Conservation (phyloP, 179 eudicot genomes). For the Beta lomatogona region DNA sequence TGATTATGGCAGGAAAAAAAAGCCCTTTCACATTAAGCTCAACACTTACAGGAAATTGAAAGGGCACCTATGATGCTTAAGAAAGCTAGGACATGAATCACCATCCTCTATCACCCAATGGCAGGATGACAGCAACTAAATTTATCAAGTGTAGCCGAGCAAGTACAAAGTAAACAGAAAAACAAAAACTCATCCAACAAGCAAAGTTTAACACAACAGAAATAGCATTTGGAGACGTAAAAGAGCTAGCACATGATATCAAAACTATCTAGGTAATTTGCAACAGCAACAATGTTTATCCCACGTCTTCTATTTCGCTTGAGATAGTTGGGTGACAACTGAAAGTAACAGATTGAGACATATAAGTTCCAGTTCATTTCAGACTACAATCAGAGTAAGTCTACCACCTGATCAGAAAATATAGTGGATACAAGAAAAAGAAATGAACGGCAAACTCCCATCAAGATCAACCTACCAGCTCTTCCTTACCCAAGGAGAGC, state of each 20-base stretch:
- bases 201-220: background rate
- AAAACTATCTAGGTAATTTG: background rate
- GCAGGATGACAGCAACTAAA: background rate
- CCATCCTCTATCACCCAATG: background rate
- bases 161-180: background rate
- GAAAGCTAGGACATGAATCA: background rate
- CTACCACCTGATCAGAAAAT: background rate
- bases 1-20: background rate
- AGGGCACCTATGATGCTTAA: background rate
- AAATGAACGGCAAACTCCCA: background rate
- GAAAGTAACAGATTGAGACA: background rate
- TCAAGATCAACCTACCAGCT: background rate
- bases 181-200: background rate
- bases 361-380: too few species aligned
- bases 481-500: background rate
- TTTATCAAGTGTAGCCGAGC: background rate
- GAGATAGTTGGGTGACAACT: background rate
- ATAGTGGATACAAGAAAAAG: background rate
- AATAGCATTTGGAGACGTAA: background rate
- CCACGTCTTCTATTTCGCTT: background rate
- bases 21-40: background rate
- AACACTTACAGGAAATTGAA: background rate
- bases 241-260: background rate
- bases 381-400: background rate
- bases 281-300: background rate